Evolutionary conservation across 2,329 filamentous ascomycete genomes (phyloP).

Genomic region (Monosporascus sp.): DNA sequence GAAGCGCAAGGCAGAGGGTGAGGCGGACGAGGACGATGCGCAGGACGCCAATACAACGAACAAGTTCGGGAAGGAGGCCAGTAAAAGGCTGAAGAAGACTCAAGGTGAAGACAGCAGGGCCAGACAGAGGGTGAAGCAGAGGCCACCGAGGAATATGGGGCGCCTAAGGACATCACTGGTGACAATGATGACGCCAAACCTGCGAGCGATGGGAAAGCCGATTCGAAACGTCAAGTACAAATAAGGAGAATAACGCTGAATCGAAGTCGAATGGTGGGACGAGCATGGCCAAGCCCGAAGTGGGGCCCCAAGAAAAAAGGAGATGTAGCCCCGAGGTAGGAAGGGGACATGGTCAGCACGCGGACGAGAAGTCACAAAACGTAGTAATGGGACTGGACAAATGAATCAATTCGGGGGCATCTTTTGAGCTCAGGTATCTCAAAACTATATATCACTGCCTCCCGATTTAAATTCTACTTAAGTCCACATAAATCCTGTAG

Average conservation of each 20-base stretch:
- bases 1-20: conserved; percentile 20
- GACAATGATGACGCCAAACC: conserved; percentile 3
- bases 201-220: neutral
- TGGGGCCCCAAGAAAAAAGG: conserved; percentile 6
- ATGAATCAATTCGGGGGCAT: no score
- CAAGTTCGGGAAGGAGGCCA: conserved; percentile 17
- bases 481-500: no score
- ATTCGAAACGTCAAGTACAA: no score
- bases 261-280: conserved; percentile 1
- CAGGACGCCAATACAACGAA: conserved; percentile 21
- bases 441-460: no score
- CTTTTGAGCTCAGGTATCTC: no score
- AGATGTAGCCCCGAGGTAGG: conserved; percentile 7
- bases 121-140: conserved; percentile 7
- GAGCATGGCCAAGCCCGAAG: conserved; percentile 7
- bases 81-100: conserved; percentile 19
- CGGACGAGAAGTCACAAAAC: conserved; percentile 15
- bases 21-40: conserved; percentile 20
- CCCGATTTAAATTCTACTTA: no score
- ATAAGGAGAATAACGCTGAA: no score
- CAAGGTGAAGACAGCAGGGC: conserved; percentile 16
- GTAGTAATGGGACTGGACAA: no score
- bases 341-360: conserved; percentile 15
- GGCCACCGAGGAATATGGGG: conserved; percentile 7
- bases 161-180: no score